phyloP scores from a whole-genome alignment of 2,329 filamentous ascomycete genomes.

The Trichoderma sp. region DNA sequence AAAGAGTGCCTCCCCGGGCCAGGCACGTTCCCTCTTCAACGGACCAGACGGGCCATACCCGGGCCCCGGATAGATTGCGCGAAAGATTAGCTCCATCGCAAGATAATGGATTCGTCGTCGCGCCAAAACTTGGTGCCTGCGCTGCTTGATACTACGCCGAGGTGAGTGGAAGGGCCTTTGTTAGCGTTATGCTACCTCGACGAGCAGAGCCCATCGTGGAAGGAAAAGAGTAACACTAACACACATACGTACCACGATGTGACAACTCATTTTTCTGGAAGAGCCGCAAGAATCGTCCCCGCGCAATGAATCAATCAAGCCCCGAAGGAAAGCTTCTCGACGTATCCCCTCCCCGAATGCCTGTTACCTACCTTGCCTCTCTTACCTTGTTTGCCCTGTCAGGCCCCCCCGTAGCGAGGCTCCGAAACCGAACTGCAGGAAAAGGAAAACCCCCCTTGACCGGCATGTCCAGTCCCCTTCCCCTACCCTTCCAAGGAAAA shows the following conservation, averaged over 20 bases:
- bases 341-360: neutral
- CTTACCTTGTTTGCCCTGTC: neutral
- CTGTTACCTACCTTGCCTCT: neutral
- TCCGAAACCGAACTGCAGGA: conserved; percentile 1
- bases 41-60: conserved; percentile 26
- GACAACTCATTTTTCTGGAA: conserved; percentile 13
- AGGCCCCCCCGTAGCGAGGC: conserved; percentile 4
- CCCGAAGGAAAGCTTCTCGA: conserved; percentile 10
- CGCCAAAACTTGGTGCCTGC: conserved; percentile 6
- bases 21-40: conserved; percentile 23
- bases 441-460: neutral
- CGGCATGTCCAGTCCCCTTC: neutral
- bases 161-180: neutral
- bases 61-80: conserved; percentile 27
- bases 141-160: conserved; percentile 13
- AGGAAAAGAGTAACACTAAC: neutral
- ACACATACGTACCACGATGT: neutral
- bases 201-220: conserved; percentile 18
- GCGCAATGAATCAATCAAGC: conserved; percentile 7
- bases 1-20: conserved; percentile 15
- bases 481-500: neutral
- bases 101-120: conserved; percentile 12
- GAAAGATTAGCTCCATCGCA: conserved; percentile 28
- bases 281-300: conserved; percentile 4
- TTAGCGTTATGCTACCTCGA: conserved; percentile 21